Percentiles rank a stretch among this genome's conserved stretches.
These are phyloP conservation scores for Paracoccidioides lutzii DNA, from an alignment of 2,329 filamentous ascomycete genomes.

Conservation along the genomic window DNA sequence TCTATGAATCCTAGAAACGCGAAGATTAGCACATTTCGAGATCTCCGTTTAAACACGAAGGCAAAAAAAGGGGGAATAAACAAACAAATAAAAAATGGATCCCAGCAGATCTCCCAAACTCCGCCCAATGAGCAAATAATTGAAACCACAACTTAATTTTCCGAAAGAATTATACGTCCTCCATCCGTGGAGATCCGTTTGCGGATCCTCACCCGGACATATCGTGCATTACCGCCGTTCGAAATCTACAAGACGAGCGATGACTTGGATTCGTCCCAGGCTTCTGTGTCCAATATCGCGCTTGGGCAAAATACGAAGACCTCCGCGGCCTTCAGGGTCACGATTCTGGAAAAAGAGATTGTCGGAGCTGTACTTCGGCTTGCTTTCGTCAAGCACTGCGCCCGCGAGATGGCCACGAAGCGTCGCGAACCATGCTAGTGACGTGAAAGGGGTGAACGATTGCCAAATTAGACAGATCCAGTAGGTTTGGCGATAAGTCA, in stretches of 20 bases:
- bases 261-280: not conserved
- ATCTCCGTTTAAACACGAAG: not conserved
- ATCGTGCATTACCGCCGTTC: slow-evolving; percentile 11
- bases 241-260: too few relatives aligned
- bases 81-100: not conserved
- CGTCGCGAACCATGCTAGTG: slow-evolving; percentile 47
- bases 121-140: slow-evolving; percentile 3
- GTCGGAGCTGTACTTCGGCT: slow-evolving; percentile 12
- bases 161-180: slow-evolving; percentile 28
- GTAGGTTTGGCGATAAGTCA: slow-evolving; percentile 52
- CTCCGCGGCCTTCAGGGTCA: slow-evolving; percentile 36
- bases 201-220: slow-evolving; percentile 29
- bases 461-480: slow-evolving; percentile 60
- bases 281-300: slow-evolving; percentile 25
- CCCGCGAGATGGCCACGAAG: slow-evolving; percentile 39
- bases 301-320: slow-evolving; percentile 38
- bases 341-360: slow-evolving; percentile 34
- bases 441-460: slow-evolving; percentile 61
- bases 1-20: not conserved
- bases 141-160: not conserved
- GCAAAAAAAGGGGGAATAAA: not conserved
- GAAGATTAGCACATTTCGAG: too few relatives aligned
- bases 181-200: slow-evolving; percentile 33
- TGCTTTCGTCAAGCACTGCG: slow-evolving; percentile 10
- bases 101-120: not conserved